Evolutionary conservation across 129 eudicot species (phyloP), one percentile per base, ranked within the genome.

Genomic region (Pseudognaphalium luteoalbum): DNA sequence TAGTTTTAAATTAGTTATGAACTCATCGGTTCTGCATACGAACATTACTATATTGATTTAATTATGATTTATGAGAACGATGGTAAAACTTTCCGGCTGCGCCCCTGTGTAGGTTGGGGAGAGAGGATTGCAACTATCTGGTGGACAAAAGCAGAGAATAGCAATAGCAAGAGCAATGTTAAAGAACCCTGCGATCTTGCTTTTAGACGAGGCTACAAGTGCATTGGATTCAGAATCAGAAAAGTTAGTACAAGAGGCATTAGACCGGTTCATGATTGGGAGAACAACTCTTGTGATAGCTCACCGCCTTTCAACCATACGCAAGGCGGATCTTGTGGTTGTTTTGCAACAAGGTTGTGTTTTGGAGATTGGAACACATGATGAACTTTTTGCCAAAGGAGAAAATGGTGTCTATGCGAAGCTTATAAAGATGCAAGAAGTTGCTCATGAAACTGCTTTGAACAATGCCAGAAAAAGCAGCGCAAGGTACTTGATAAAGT

Each of bases 161-260:
- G 99, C 99, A 4, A 95, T 95, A 17, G 97, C 99, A 20, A 78
- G 97, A 74, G 99, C 99, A 51, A 95, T 95, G 97, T 84, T 95
- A 14, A 95, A 95, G 81, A 95, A 95, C 69, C 99, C 99, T 0
- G 92, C 92, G 56, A 95, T 95, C 50, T 76, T 95, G 74, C 96
- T 95, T 8, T 82, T 95, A 61, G 99, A 95, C 10, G 99, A 95
- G 83, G 99, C 99, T 29, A 95, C 99, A 21, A 95, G 99, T 70
- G 99, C 99, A 4, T 66, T 95, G 17, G 99, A 95, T 75, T 89
- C 99, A 9, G 99, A 95, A 81, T 95, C 99, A 0, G 99, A 95
- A 51, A 95, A 89, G 73, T 82, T 95, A 19, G 99, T 95, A 63
- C 99, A 95, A 82, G 99, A 95, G 72, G 99, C 99, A 0, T 84